These are phyloP conservation scores for Salix suchowensis DNA, from an alignment of 345 rosid genomes.

Conservation along the genomic window DNA sequence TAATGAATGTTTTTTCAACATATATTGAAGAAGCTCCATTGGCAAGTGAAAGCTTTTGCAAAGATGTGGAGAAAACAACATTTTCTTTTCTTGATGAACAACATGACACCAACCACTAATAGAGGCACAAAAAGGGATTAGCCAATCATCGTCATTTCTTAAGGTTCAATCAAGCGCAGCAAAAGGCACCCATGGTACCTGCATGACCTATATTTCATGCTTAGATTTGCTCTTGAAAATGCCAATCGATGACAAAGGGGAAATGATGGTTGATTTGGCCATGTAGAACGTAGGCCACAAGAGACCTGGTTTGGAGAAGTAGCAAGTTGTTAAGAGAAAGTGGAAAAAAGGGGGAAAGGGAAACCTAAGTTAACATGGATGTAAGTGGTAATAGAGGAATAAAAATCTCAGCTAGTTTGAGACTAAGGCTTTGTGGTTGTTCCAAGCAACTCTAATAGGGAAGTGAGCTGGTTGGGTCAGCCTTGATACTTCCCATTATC, in stretches of 20 bases:
- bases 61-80: not conserved
- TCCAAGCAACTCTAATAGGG: not conserved
- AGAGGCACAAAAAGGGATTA: not conserved
- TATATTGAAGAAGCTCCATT: not conserved
- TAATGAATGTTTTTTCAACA: not conserved
- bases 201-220: not conserved
- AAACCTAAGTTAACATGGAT: not conserved
- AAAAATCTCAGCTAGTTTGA: not conserved
- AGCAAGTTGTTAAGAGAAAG: not conserved
- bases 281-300: not conserved
- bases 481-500: not conserved
- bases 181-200: not conserved
- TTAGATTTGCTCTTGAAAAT: not conserved
- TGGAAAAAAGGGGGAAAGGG: not conserved
- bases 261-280: not conserved
- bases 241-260: not conserved
- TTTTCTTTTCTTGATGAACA: not conserved
- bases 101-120: not conserved
- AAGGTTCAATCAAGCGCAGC: not conserved
- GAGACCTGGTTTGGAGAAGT: not conserved
- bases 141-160: not conserved
- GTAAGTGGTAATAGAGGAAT: not conserved
- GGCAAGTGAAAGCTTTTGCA: not conserved
- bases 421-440: not conserved
- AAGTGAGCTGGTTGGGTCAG: not conserved